Evolutionary conservation across 2,329 filamentous ascomycete species (phyloP).

Genomic region (Colletotrichum chlorophyti): DNA sequence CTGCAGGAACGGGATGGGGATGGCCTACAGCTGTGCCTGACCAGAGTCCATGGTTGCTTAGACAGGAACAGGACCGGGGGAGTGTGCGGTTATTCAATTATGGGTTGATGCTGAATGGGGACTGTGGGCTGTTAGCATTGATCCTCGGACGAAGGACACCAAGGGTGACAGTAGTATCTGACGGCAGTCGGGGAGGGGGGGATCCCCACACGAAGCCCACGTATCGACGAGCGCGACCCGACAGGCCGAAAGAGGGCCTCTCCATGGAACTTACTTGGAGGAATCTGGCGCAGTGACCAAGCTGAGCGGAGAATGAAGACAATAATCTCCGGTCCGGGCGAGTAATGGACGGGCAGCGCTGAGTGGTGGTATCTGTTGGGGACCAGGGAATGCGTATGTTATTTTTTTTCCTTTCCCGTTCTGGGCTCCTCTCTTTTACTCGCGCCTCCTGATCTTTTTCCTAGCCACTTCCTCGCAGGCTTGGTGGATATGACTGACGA

Average conservation of each 20-base stretch:
- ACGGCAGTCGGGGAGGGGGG: slow-evolving; percentile 30
- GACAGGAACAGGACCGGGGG: slow-evolving; percentile 38
- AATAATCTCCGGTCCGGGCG: slow-evolving; percentile 38
- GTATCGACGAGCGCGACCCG: slow-evolving; percentile 44
- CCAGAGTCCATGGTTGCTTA: slow-evolving; percentile 57
- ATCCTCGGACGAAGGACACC: slow-evolving; percentile 36
- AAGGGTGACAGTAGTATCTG: slow-evolving; percentile 37
- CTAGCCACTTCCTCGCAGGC: neutral
- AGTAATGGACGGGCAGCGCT: slow-evolving; percentile 32
- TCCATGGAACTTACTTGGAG: slow-evolving; percentile 47
- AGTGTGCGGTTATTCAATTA: slow-evolving; percentile 45
- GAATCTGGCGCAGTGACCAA: slow-evolving; percentile 42
- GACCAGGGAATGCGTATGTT: slow-evolving; percentile 45
- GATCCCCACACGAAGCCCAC: slow-evolving; percentile 38
- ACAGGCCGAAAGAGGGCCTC: slow-evolving; percentile 38
- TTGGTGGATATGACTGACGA: slow-evolving; percentile 29
- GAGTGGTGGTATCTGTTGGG: slow-evolving; percentile 20
- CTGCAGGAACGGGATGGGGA: slow-evolving; percentile 32
- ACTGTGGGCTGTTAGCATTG: slow-evolving; percentile 46
- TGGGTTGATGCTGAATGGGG: slow-evolving; percentile 42
- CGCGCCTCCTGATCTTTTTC: neutral
- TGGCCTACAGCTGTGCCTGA: slow-evolving; percentile 60
- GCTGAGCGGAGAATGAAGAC: slow-evolving; percentile 30
- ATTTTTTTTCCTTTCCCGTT: slow-evolving; percentile 29
- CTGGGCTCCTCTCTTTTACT: slow-evolving; percentile 5